phyloP scores from a whole-genome alignment of 495 filamentous ascomycete species.

The Penicillium ucsense region DNA sequence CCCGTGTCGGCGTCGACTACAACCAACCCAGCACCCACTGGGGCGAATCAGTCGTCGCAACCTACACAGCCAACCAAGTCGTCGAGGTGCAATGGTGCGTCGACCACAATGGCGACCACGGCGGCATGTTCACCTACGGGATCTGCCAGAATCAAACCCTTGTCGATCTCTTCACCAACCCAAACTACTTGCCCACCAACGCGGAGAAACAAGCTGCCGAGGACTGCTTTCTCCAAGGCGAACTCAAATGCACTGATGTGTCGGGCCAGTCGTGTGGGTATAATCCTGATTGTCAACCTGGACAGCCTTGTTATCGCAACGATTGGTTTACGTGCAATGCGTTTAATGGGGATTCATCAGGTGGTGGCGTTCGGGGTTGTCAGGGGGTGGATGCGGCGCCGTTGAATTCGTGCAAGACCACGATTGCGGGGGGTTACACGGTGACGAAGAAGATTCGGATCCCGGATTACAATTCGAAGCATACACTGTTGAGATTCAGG shows the following conservation, averaged over 20 bases:
- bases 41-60: constrained; percentile 35
- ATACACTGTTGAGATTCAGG: constrained; percentile 44
- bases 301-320: constrained; percentile 40
- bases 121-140: constrained; percentile 50
- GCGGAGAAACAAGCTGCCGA: constrained; percentile 47
- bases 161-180: constrained; percentile 42
- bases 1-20: constrained; percentile 45
- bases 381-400: constrained; percentile 41
- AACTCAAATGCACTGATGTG: constrained; percentile 43
- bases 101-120: constrained; percentile 50
- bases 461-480: constrained; percentile 32
- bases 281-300: constrained; percentile 39
- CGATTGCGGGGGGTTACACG: constrained; percentile 44
- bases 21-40: constrained; percentile 38
- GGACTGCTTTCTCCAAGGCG: constrained; percentile 41
- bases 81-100: constrained; percentile 48
- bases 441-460: constrained; percentile 47
- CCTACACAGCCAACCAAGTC: constrained; percentile 34
- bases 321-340: constrained; percentile 51
- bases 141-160: constrained; percentile 44
- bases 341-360: constrained; percentile 26
- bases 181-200: constrained; percentile 39
- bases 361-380: constrained; percentile 26
- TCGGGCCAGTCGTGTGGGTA: constrained; percentile 41
- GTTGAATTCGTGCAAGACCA: constrained; percentile 39